Base-by-base conservation (phyloP, 495 filamentous ascomycete genomes). In the Evernia prunastri region DNA sequence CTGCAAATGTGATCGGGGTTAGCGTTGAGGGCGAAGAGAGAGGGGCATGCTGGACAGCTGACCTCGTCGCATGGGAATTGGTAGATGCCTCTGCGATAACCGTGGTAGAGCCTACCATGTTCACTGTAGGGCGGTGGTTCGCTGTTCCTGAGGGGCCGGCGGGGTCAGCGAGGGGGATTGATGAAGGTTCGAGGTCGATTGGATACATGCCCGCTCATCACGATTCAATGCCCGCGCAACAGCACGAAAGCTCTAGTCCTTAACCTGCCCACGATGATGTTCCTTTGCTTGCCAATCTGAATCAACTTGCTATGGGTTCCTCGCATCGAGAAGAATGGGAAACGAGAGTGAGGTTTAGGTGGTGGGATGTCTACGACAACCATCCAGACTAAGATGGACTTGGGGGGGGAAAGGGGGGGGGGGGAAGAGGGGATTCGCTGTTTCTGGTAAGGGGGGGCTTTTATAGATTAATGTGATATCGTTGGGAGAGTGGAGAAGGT, bases 41-140 rank as follows among this genome's bases (percentile, higher is more conserved):
- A n/a, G 25, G 33, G 37, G 51, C 18, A 20, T 29, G 20, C 27
- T 39, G 29, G 31, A 39, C 4, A 31, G 20, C 49, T 56, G 63
- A 69, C 67, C 35, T 81, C 77, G 58, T 83, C 81, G 67, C 81
- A 83, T 10, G 81, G 81, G 20, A 79, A 72, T 69, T 80, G 72
- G 65, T 82, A 83, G 5, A 78, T 70, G 47, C 79, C 79, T 67
- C 70, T 75, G 43, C 78, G 80, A 66, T 73, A 83, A 35, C 74
- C 74, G 69, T 81, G 79, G 68, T 82, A 83, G 36, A 67, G 61
- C 17, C 81, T 75, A 33, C 77, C 80, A 67, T 83, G 82, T 62
- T 83, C 81, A 11, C 33, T 29, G 15, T 67, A 60, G n/a, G 67
- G 59, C 11, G 56, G 56, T 9, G 54, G 56, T 13, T 27, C 33